These are phyloP conservation scores for Pistacia atlantica DNA, from an alignment of 345 rosid genomes.

Conservation along the genomic window DNA sequence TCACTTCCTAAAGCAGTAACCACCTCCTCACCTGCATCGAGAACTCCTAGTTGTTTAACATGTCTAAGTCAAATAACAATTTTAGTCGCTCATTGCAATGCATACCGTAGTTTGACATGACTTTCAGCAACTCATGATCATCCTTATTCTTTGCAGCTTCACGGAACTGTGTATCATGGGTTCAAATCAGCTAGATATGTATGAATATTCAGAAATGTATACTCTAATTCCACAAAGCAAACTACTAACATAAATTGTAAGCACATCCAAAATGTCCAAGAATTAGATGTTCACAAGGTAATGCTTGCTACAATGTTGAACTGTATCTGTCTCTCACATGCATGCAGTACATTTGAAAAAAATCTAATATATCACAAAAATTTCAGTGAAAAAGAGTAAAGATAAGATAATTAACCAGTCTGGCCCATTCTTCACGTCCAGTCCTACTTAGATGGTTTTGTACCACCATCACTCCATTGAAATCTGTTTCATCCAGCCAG, in stretches of 20 bases:
- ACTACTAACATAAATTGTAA: not conserved
- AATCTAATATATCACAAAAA: not conserved
- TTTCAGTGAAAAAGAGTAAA: not conserved
- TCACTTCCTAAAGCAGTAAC: slow-evolving; percentile 97
- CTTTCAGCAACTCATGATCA: slow-evolving; percentile 66
- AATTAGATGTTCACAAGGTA: not conserved
- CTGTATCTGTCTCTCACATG: not conserved
- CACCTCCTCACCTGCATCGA: slow-evolving; percentile 84
- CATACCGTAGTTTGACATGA: slow-evolving; percentile 89
- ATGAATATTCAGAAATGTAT: too few relatives aligned
- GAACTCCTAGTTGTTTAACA: not conserved
- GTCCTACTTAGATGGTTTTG: slow-evolving; percentile 85
- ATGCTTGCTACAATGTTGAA: not conserved
- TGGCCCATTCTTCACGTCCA: slow-evolving; percentile 88
- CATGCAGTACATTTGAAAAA: not conserved
- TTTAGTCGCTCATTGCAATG: not conserved
- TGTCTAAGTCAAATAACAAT: not conserved
- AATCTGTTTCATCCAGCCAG: slow-evolving; percentile 63
- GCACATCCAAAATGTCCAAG: not conserved
- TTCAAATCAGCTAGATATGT: slow-evolving; percentile 15
- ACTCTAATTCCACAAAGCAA: not conserved
- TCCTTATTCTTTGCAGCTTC: slow-evolving; percentile 68
- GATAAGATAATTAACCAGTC: slow-evolving; percentile 50
- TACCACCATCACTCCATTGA: slow-evolving; percentile 81
- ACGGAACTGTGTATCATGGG: slow-evolving; percentile 57